A percentile compares a stretch with the other conserved stretches of the same genome.
Evolutionary conservation across 768 basidiomycete species (phyloP).

Genomic region (Pleurotus eryngii): DNA sequence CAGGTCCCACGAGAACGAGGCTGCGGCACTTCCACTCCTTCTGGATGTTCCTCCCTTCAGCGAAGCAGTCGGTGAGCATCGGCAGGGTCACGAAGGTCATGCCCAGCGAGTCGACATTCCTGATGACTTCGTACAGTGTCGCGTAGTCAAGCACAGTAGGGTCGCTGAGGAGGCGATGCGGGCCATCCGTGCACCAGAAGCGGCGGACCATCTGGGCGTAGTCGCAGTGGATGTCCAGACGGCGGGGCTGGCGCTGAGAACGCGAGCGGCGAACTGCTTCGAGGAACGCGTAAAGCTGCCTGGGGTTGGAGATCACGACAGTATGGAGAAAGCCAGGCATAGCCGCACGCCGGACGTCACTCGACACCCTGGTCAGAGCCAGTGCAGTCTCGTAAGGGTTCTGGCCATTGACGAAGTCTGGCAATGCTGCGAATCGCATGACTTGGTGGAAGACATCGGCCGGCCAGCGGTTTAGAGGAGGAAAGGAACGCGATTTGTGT

Average conservation of each 20-base stretch:
- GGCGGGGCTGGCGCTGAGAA: conserved; percentile 10
- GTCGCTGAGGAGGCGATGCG: conserved; percentile 20
- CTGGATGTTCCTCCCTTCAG: conserved; percentile 7
- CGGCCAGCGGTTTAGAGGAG: not conserved
- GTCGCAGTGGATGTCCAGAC: conserved; percentile 22
- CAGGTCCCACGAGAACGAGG: conserved; percentile 28
- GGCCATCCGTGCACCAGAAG: conserved; percentile 32
- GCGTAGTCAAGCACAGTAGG: conserved; percentile 15
- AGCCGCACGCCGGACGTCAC: conserved; percentile 24
- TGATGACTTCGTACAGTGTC: conserved; percentile 24
- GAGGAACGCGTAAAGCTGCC: conserved; percentile 29
- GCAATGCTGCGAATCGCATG: not conserved
- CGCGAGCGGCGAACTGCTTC: conserved; percentile 27
- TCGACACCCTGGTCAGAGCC: conserved; percentile 31
- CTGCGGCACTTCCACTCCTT: conserved; percentile 24
- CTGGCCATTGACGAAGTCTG: conserved; percentile 14
- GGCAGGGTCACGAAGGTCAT: conserved; percentile 27
- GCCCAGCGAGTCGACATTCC: conserved; percentile 29
- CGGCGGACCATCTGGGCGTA: conserved; percentile 28
- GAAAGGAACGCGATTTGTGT: not conserved
- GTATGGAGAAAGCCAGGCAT: conserved; percentile 39
- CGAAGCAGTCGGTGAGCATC: conserved; percentile 31
- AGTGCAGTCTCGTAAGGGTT: conserved; percentile 18
- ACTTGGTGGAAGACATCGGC: not conserved
- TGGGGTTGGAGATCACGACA: conserved; percentile 27